Evolutionary conservation across 208 protist species (phyloP), one percentile per base, ranked within the genome.

Genomic region (Trypanosoma grayi): DNA sequence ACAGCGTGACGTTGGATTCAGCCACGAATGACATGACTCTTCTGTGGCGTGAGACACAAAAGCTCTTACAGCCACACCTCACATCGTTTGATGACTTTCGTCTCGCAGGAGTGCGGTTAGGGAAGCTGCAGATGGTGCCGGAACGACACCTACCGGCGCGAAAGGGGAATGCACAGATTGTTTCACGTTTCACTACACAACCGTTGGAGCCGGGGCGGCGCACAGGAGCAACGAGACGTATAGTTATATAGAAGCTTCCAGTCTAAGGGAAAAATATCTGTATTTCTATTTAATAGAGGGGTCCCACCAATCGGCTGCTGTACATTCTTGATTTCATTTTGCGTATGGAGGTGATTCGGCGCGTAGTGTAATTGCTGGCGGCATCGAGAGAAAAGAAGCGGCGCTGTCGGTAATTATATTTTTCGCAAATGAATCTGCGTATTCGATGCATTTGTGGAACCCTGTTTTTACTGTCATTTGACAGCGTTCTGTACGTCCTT

Each of bases 21-120:
- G 68, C 79, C 31, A 90, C 84, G 8, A 87, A 90, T 61, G 83
- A 92, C 51, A 76, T 92, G 33, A 85, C 85, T 57, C 22, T 82
- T 28, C 79, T 72, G 70, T 54, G 87, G 24, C 73, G 87, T 51
- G 77, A 73, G 24, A 70, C 72, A 40, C 45, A 77, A 40, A 77
- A 78, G 60, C 66, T 94, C 30, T 62, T 94, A 43, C 63, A 73
- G 48, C 81, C 83, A 28, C 85, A 92, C 56, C 54, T 90, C 16
- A 41, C 65, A 33, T 50, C 82, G 13, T 90, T 78, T 59, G 70
- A 55, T 33, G 79, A 92, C 52, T 69, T 82, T 24, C 85, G 88
- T 48, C 83, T 94, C 30, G 77, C 90, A 18, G 88, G 88, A 1
- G 72, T 90, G 8, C 82, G 88, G 16, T 27, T 94, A 59, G 76